Percentiles rank a stretch among this genome's conserved stretches.
Evolutionary conservation across 208 protist species (phyloP).

Genomic region (Eutreptiella sp.): DNA sequence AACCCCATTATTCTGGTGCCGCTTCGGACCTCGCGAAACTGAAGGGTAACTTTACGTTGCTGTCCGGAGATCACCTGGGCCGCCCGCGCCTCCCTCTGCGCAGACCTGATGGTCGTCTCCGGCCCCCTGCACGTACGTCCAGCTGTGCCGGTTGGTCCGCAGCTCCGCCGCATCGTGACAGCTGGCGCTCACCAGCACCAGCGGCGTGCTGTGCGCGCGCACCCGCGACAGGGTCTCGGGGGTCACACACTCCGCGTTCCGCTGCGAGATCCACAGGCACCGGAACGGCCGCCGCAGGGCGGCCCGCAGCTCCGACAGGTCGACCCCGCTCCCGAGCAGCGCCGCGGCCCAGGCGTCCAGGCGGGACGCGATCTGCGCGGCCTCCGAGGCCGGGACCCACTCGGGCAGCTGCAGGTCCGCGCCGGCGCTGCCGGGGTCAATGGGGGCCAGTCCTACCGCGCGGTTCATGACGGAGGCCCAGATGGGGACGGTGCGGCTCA

Average conservation of each 20-base stretch:
- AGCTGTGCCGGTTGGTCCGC: conserved; percentile 3
- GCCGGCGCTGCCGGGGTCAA: not conserved
- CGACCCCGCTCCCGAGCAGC: conserved; percentile 11
- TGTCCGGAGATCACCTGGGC: no score
- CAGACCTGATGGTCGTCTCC: conserved; percentile 37
- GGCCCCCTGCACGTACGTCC: conserved; percentile 34
- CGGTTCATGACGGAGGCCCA: conserved; percentile 46
- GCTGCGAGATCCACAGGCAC: not conserved
- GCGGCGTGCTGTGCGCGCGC: not conserved
- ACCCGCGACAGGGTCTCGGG: conserved; percentile 14
- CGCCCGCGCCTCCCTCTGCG: no score
- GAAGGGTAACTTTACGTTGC: no score
- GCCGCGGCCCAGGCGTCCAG: not conserved
- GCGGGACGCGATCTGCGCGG: conserved; percentile 16
- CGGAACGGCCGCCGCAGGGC: not conserved
- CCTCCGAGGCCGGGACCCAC: conserved; percentile 8
- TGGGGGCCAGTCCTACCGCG: not conserved
- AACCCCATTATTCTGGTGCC: no score
- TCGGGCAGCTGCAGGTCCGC: not conserved
- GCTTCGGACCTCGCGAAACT: no score
- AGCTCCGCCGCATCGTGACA: conserved; percentile 1
- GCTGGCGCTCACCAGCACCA: conserved; percentile 15
- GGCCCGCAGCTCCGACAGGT: not conserved
- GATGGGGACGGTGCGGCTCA: conserved; percentile 48
- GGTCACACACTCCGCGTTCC: not conserved